These are phyloP conservation scores for Xylaria grammica DNA, from an alignment of 495 filamentous ascomycete genomes.

Conservation along the genomic window DNA sequence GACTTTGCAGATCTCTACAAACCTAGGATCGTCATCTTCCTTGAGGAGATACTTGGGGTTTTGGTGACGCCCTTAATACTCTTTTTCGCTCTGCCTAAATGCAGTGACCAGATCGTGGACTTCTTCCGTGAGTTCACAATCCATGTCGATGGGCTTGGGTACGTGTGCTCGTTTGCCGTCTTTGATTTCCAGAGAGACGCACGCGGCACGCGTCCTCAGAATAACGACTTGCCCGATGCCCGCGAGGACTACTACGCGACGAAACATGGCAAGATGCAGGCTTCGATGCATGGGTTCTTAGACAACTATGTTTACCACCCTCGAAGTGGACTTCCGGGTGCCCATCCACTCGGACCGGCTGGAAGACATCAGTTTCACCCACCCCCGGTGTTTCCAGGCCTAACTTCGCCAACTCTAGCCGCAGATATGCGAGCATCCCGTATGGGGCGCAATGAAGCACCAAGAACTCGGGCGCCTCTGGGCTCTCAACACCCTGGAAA, in stretches of 20 bases:
- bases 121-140: conserved; percentile 98
- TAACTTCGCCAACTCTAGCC: conserved; percentile 65
- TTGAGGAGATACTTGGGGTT: conserved; percentile 91
- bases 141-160: conserved; percentile 93
- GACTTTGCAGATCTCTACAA: conserved; percentile 91
- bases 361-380: conserved; percentile 71
- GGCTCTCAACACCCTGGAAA: conserved; percentile 25
- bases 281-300: conserved; percentile 90
- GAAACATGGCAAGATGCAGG: conserved; percentile 96
- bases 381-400: conserved; percentile 76
- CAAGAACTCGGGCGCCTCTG: conserved; percentile 31
- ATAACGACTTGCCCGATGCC: conserved; percentile 57
- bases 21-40: conserved; percentile 85
- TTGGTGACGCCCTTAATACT: conserved; percentile 90
- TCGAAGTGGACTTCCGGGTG: conserved; percentile 54
- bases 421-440: conserved; percentile 60
- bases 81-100: conserved; percentile 84
- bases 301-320: conserved; percentile 82
- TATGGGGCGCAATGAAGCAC: conserved; percentile 51
- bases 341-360: conserved; percentile 50
- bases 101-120: conserved; percentile 91
- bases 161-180: conserved; percentile 96
- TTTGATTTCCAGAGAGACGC: conserved; percentile 92
- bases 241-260: conserved; percentile 92
- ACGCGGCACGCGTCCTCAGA: conserved; percentile 55